These are phyloP conservation scores for Talinum fruticosum DNA, from an alignment of 148 eudicot species.

Conservation along the genomic window DNA sequence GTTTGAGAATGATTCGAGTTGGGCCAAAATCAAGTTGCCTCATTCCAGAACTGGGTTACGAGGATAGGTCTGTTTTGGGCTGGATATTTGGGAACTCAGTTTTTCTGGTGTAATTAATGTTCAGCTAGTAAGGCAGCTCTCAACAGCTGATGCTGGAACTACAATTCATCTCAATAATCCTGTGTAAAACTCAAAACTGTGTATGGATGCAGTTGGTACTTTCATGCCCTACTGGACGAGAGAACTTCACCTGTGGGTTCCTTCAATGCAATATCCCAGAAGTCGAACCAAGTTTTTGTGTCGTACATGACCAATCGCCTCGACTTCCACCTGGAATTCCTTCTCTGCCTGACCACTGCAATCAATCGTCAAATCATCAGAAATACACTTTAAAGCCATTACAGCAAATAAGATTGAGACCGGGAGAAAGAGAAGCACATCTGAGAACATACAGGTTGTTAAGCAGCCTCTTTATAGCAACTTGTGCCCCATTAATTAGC, in stretches of 20 bases:
- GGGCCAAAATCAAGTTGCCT: too few species aligned
- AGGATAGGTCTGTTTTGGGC: too few species aligned
- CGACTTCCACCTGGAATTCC: constrained; percentile 86
- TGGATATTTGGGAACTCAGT: too few species aligned
- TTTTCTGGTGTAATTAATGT: too few species aligned
- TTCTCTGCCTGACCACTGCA: constrained; percentile 86
- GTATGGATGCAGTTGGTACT: too few species aligned
- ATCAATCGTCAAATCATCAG: neutral
- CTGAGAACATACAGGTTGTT: constrained; percentile 62
- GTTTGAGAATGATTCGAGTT: too few species aligned
- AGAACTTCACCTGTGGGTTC: constrained; percentile 68
- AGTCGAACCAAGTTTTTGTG: constrained; percentile 85
- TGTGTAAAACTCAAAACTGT: neutral
- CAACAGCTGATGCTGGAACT: too few species aligned
- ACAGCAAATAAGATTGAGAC: neutral
- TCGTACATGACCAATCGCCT: constrained; percentile 91
- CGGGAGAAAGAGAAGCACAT: constrained; percentile 6
- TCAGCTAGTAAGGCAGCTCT: too few species aligned
- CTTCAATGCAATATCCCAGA: constrained; percentile 84
- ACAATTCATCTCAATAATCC: neutral
- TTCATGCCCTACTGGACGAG: neutral
- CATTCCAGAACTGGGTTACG: too few species aligned
- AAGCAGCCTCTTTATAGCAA: constrained; percentile 78
- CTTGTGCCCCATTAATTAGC: constrained; percentile 62
- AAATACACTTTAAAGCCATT: neutral